Percentiles rank a stretch among this genome's conserved stretches.
phyloP scores from a whole-genome alignment of 768 basidiomycete species.

The Rickenella mellea region DNA sequence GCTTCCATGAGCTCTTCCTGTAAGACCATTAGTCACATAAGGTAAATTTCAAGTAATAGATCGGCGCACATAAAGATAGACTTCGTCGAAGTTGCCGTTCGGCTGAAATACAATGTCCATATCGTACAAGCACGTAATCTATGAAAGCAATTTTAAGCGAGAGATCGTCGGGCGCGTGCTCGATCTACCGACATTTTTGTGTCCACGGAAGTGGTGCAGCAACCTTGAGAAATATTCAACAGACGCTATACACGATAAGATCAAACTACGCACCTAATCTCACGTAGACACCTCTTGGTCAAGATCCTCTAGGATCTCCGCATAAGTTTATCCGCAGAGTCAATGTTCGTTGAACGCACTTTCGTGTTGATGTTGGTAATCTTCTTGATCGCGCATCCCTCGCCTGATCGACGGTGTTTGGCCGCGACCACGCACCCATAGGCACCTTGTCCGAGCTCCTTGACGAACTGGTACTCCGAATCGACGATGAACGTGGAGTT shows the following conservation, averaged over 20 bases:
- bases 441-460: constrained; percentile 94
- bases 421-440: constrained; percentile 90
- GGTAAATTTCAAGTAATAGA: background rate
- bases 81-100: constrained; percentile 89
- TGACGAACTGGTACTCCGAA: constrained; percentile 85
- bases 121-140: constrained; percentile 96
- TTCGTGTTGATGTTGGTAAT: constrained; percentile 91
- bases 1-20: constrained; percentile 99
- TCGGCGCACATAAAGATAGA: constrained; percentile 74
- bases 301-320: constrained; percentile 61
- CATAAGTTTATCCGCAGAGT: background rate
- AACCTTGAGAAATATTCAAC: constrained; percentile 37
- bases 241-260: background rate
- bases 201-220: constrained; percentile 94
- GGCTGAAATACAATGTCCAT: constrained; percentile 97
- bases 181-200: constrained; percentile 76
- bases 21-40: constrained; percentile 1
- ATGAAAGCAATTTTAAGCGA: constrained; percentile 1
- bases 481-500: constrained; percentile 86
- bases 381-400: constrained; percentile 93
- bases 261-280: constrained; percentile 62
- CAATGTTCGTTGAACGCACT: constrained; percentile 27
- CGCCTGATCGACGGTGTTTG: constrained; percentile 71
- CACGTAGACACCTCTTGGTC: constrained; percentile 91
- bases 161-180: background rate